Evolutionary conservation across 208 protist species (phyloP).

Genomic region (Herpetomonas samuelpessoai): DNA sequence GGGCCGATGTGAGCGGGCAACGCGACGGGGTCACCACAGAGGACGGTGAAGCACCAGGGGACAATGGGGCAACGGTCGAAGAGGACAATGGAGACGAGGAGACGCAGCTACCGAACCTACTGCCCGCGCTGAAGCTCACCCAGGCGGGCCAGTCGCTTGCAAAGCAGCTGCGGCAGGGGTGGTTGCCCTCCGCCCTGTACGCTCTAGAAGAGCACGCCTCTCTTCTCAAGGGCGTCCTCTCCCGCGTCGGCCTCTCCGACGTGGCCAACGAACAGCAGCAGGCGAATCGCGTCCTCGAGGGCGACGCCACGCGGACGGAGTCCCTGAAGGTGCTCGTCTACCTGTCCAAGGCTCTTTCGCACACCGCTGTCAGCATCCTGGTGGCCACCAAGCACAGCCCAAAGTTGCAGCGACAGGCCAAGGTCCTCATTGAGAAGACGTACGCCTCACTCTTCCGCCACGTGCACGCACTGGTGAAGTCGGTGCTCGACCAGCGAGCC

Average conservation of each 20-base stretch:
- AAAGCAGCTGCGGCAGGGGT: neutral
- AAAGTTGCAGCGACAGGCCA: constrained; percentile 14
- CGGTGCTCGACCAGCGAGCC: constrained; percentile 53
- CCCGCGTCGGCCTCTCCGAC: constrained; percentile 62
- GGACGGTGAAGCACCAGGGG: neutral
- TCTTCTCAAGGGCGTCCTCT: constrained; percentile 44
- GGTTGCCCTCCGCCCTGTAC: constrained; percentile 4
- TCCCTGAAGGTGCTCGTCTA: constrained; percentile 70
- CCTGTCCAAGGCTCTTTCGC: constrained; percentile 38
- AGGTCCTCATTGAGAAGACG: constrained; percentile 19
- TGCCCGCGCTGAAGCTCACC: neutral
- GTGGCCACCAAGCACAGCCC: neutral
- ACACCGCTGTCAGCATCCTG: constrained; percentile 33
- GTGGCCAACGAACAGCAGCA: constrained; percentile 78
- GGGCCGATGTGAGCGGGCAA: neutral
- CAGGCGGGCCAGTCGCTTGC: neutral
- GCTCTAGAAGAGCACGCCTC: constrained; percentile 10
- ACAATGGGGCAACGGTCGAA: neutral
- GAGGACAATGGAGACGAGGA: constrained; percentile 1
- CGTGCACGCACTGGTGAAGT: constrained; percentile 36
- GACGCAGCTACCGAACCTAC: neutral
- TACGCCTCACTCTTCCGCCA: constrained; percentile 45
- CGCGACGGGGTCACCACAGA: neutral
- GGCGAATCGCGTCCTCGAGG: constrained; percentile 62
- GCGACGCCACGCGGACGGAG: constrained; percentile 55